A percentile compares a stretch with the other conserved stretches of the same genome.
These are phyloP conservation scores for Diaporthe ampelina DNA, from an alignment of 2,329 filamentous ascomycete species.

Conservation along the genomic window DNA sequence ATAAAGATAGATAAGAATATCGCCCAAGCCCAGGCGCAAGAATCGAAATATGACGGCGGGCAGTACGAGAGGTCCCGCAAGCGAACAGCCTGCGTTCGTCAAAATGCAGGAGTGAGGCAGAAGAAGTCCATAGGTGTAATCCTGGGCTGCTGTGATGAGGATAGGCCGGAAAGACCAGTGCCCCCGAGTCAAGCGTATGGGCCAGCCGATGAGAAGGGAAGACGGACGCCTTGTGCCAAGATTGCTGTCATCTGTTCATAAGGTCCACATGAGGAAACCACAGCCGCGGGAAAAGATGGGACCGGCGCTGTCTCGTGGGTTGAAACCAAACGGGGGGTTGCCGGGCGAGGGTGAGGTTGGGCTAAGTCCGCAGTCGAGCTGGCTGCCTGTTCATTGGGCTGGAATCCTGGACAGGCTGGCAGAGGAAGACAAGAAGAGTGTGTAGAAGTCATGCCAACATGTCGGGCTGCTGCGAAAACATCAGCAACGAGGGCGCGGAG, in stretches of 20 bases:
- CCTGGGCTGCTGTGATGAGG: conserved; percentile 7
- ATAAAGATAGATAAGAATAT: neutral
- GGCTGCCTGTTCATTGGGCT: neutral
- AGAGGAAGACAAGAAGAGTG: neutral
- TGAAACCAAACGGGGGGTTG: neutral
- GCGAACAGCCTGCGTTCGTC: conserved; percentile 10
- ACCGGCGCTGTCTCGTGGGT: conserved; percentile 13
- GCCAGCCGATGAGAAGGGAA: conserved; percentile 19
- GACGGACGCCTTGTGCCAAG: conserved; percentile 23
- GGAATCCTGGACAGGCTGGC: neutral
- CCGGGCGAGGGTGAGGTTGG: too few species aligned
- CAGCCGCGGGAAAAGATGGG: conserved; percentile 18
- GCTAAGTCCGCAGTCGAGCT: conserved; percentile 1
- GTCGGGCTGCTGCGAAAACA: neutral
- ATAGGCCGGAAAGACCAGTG: conserved; percentile 1
- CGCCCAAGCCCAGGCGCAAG: neutral
- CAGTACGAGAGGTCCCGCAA: neutral
- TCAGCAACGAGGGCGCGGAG: neutral
- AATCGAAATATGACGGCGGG: conserved; percentile 9
- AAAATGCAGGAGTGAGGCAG: neutral
- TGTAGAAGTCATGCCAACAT: conserved; percentile 5
- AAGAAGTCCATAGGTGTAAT: neutral
- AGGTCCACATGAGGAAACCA: conserved; percentile 18
- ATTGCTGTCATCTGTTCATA: conserved; percentile 30
- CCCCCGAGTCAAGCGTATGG: conserved; percentile 30